These are phyloP conservation scores for Simplicillium aogashimaense DNA, from an alignment of 2,329 filamentous ascomycete genomes.

Conservation along the genomic window DNA sequence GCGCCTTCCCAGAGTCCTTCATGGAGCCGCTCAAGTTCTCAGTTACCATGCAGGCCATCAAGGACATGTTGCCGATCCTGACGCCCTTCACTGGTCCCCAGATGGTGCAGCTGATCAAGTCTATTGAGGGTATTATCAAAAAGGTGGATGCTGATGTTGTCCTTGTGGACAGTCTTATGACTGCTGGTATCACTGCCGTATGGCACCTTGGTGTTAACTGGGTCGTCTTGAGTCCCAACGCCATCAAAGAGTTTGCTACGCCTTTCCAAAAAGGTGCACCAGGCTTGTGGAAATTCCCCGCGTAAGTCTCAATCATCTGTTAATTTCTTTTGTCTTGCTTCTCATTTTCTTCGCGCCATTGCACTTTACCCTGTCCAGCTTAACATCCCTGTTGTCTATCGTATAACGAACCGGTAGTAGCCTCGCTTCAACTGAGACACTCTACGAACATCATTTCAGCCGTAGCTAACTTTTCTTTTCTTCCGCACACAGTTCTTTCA, in stretches of 20 bases:
- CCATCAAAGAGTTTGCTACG: constrained; percentile 28
- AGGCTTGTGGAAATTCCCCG: constrained; percentile 25
- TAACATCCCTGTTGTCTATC: not conserved
- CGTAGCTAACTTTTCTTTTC: too few relatives aligned
- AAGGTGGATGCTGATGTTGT: constrained; percentile 26
- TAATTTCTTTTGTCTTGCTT: not conserved
- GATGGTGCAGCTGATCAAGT: constrained; percentile 28
- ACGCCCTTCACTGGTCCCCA: constrained; percentile 17
- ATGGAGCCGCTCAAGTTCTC: constrained; percentile 7
- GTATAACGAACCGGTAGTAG: not conserved
- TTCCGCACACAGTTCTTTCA: constrained; percentile 14
- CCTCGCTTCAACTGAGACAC: not conserved
- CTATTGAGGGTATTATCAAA: constrained; percentile 25
- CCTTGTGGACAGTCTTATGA: constrained; percentile 32
- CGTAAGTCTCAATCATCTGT: constrained; percentile 17
- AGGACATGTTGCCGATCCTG: constrained; percentile 17
- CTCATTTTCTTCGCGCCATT: too few relatives aligned
- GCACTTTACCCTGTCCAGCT: not conserved
- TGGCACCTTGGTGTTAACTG: constrained; percentile 21
- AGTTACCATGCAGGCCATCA: constrained; percentile 18
- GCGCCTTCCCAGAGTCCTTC: constrained; percentile 5
- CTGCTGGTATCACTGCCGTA: constrained; percentile 31
- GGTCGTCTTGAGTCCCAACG: constrained; percentile 32
- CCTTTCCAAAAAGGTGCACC: constrained; percentile 25
- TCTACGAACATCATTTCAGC: not conserved